phyloP scores from a whole-genome alignment of 495 filamentous ascomycete species.

The Daldinia concentrica region DNA sequence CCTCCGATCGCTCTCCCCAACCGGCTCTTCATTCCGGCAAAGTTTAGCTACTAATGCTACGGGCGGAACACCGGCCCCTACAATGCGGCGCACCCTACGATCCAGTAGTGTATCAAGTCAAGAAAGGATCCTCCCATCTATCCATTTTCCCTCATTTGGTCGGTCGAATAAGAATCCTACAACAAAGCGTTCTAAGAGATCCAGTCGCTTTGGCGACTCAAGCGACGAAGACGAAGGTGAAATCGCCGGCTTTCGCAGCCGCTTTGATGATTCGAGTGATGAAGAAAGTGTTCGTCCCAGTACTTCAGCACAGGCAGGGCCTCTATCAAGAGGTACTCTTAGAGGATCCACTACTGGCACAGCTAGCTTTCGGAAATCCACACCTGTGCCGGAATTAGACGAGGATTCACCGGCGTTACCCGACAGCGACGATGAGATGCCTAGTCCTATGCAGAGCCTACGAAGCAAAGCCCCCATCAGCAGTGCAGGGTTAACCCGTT shows the following conservation, averaged over 20 bases:
- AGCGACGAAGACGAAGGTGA: conserved; percentile 72
- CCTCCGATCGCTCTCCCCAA: conserved; percentile 52
- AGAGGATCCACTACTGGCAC: conserved; percentile 27
- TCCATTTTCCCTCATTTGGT: conserved; percentile 44
- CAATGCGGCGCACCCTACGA: conserved; percentile 41
- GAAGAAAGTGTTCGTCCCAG: conserved; percentile 60
- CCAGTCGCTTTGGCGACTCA: conserved; percentile 71
- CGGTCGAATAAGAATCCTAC: conserved; percentile 29
- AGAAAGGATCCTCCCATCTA: conserved; percentile 37
- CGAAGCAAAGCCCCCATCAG: background rate
- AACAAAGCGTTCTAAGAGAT: conserved; percentile 33
- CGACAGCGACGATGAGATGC: conserved; percentile 42
- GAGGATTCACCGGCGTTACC: conserved; percentile 52
- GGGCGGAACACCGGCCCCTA: conserved; percentile 8
- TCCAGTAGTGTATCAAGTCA: conserved; percentile 39
- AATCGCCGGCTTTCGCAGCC: conserved; percentile 66
- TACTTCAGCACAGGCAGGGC: conserved; percentile 22
- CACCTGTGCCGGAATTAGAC: conserved; percentile 46
- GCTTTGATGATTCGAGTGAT: conserved; percentile 85
- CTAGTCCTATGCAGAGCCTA: conserved; percentile 40
- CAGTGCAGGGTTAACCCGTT: conserved; percentile 2
- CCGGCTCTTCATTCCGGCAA: conserved; percentile 44
- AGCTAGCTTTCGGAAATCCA: conserved; percentile 36
- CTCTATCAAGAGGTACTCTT: conserved; percentile 32
- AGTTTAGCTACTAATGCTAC: conserved; percentile 23